These are phyloP conservation scores for Thermothelomyces thermophilus DNA, from an alignment of 2,329 filamentous ascomycete genomes.

Conservation along the genomic window DNA sequence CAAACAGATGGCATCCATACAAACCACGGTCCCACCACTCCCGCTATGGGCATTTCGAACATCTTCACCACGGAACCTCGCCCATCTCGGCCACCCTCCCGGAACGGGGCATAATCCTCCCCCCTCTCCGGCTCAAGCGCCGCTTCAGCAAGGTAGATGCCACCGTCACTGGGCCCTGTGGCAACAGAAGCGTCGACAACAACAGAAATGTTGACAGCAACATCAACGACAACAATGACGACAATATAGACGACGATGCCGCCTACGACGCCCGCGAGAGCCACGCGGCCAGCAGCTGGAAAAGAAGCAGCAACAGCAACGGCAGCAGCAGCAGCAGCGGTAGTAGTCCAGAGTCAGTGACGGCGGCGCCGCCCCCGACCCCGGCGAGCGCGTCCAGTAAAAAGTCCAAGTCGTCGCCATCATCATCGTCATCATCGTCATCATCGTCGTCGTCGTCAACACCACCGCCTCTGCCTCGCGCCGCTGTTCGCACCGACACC, in stretches of 20 bases:
- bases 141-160: conserved; percentile 25
- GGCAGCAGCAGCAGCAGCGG: too few species aligned
- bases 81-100: background rate
- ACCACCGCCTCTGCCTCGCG: background rate
- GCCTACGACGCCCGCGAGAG: conserved; percentile 21
- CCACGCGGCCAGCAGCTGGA: conserved; percentile 17
- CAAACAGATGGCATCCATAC: background rate
- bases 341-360: background rate
- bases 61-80: background rate
- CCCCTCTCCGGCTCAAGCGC: conserved; percentile 13
- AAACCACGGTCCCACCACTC: background rate
- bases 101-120: background rate
- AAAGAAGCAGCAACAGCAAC: too few species aligned
- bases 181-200: background rate
- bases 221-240: background rate
- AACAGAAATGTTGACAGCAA: background rate
- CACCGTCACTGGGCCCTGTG: conserved; percentile 2
- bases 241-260: background rate
- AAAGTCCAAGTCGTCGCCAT: too few species aligned
- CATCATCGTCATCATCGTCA: too few species aligned
- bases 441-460: background rate
- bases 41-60: background rate
- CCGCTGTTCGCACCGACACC: too few species aligned
- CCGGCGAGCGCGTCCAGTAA: background rate
- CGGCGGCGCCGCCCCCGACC: background rate